Evolutionary conservation across 192 early-diverging fungal genomes (phyloP), one percentile per base, ranked within the genome.

Genomic region (Backusella luteola): DNA sequence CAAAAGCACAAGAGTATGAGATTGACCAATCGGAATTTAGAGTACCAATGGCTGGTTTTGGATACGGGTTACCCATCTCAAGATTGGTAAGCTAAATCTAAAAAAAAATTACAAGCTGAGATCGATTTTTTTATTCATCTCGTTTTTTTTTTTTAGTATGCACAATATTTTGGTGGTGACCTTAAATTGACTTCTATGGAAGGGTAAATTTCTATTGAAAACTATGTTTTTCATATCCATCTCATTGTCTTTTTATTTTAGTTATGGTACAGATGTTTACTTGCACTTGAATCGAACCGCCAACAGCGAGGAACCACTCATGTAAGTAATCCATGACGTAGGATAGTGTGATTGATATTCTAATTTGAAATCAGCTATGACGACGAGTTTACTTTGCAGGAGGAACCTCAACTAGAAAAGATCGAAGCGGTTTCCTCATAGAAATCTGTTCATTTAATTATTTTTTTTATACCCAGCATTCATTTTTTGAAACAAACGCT

Each of bases 91-190:
- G 73, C 71, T 29, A 68, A 68, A 29, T 59, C 66, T 46, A 66
- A 38, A 46, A 34, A 34, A 29, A 38, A 53, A 73, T 49, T 36
- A 71, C 19, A 26, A 71, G 36, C 67, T 39, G 36, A 59, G 29
- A 53, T 34, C 14, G 29, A 38, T n/a, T 59, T 15, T 11, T 12
- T 56, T 6, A 59, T 15, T 29, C 3, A 49, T 49, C 2, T 7
- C 41, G 38, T 36, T 39, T 39, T 12, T 38, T 49, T n/a, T 39
- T 9, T 36, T 66, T 83, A 89, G 70, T 99, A 99, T 85, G 94
- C 97, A 6, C 92, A 95, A 35, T 99, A 99, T 81, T 97, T 97
- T 89, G 97, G 97, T 73, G 97, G 97, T 67, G 95, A 98, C 80
- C 85, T 98, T 76, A 91, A 93, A 80, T 85, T 97, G 66, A 96